Evolutionary conservation across 371 early-diverging fungal species (phyloP).

Genomic region (Entomophthora muscae): DNA sequence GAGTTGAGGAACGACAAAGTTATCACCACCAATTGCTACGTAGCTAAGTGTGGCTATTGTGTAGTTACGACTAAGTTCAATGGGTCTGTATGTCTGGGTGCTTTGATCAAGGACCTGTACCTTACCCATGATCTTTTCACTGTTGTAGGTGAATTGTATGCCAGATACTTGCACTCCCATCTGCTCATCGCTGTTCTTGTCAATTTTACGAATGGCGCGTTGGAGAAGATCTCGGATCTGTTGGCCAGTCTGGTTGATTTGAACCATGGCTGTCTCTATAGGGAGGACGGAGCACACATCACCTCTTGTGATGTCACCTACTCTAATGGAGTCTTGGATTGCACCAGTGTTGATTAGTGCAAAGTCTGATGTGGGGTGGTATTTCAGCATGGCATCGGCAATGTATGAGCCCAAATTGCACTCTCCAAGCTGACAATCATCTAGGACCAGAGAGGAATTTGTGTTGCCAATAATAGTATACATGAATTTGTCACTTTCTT

Average conservation of each 20-base stretch:
- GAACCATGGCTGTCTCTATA: constrained; percentile 28
- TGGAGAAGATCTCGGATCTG: constrained; percentile 21
- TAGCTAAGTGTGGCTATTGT: constrained; percentile 29
- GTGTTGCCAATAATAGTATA: constrained; percentile 22
- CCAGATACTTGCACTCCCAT: constrained; percentile 21
- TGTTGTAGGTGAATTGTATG: constrained; percentile 10
- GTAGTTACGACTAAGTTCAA: constrained; percentile 20
- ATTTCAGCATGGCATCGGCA: constrained; percentile 27
- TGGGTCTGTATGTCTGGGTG: constrained; percentile 8
- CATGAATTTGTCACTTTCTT: constrained; percentile 23
- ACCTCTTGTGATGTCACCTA: constrained; percentile 28
- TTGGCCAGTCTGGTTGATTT: constrained; percentile 23
- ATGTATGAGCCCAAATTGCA: constrained; percentile 33
- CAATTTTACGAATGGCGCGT: constrained; percentile 13
- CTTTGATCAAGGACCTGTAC: constrained; percentile 9
- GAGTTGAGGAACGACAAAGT: constrained; percentile 16
- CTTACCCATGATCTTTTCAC: constrained; percentile 8
- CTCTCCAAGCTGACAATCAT: constrained; percentile 20
- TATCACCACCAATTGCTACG: constrained; percentile 36
- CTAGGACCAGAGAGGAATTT: constrained; percentile 16
- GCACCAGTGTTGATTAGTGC: constrained; percentile 36
- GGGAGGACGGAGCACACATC: constrained; percentile 30
- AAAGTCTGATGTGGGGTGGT: constrained; percentile 13
- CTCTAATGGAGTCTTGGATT: constrained; percentile 25
- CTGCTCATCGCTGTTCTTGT: constrained; percentile 10